Evolutionary conservation across 805 yeast species (phyloP).

Genomic region (Saccharomycopsis amapae): DNA sequence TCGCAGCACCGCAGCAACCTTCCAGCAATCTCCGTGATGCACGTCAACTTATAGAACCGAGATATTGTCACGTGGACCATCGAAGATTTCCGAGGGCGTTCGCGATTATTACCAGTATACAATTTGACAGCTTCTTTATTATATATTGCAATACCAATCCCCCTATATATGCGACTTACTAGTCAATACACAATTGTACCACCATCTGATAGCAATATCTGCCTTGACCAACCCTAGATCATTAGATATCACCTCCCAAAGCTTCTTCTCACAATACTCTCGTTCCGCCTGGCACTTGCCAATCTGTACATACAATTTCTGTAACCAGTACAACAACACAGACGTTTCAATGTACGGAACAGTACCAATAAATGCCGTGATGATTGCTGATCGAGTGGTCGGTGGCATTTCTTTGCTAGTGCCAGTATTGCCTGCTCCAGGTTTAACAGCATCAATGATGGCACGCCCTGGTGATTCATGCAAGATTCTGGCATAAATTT

Average conservation of each 20-base stretch:
- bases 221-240: slow-evolving; percentile 15
- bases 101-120: background rate
- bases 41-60: background rate
- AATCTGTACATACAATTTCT: slow-evolving; percentile 6
- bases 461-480: slow-evolving; percentile 10
- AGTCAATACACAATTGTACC: slow-evolving; percentile 10
- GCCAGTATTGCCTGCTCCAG: background rate
- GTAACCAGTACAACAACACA: slow-evolving; percentile 7
- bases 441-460: background rate
- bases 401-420: slow-evolving; percentile 7
- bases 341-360: slow-evolving; percentile 16
- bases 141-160: background rate
- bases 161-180: background rate
- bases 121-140: background rate
- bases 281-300: slow-evolving; percentile 6
- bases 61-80: background rate
- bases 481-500: slow-evolving; percentile 2
- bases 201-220: slow-evolving; percentile 20
- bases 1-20: no score
- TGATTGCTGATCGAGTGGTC: slow-evolving; percentile 10
- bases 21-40: background rate
- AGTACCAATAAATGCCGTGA: slow-evolving; percentile 10
- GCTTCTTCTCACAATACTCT: slow-evolving; percentile 8
- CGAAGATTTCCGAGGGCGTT: no score
- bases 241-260: slow-evolving; percentile 16